A percentile compares a stretch with the other conserved stretches of the same genome.
Conservation (phyloP, 2,329 filamentous ascomycete species). For the Cryoendolithus antarcticus region DNA sequence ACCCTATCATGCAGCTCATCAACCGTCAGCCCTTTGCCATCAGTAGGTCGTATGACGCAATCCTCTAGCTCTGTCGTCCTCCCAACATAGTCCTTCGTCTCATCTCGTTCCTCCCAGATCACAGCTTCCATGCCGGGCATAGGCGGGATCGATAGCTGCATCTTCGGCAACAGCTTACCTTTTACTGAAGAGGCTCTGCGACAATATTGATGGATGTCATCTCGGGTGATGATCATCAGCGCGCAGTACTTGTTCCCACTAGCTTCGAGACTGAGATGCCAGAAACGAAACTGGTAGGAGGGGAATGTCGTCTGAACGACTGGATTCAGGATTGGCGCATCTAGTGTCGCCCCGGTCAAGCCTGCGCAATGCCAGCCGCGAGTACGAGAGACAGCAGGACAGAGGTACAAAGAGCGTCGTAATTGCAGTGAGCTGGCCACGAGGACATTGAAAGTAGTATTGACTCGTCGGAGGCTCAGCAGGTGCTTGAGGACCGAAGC, state of each 20-base stretch:
- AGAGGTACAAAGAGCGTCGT: conserved; percentile 10
- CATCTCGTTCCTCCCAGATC: conserved; percentile 13
- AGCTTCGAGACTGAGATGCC: conserved; percentile 8
- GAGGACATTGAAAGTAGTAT: conserved; percentile 9
- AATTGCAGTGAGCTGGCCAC: conserved; percentile 8
- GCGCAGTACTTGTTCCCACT: conserved; percentile 10
- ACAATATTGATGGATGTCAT: conserved; percentile 7
- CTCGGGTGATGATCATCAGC: conserved; percentile 12
- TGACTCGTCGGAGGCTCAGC: conserved; percentile 9
- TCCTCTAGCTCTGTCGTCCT: conserved; percentile 9
- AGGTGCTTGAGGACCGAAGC: conserved; percentile 6
- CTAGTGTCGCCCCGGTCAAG: too few species aligned
- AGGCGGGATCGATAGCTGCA: conserved; percentile 15
- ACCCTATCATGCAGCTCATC: conserved; percentile 11
- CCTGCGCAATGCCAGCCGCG: conserved; percentile 5
- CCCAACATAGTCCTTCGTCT: conserved; percentile 14
- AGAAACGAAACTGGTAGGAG: conserved; percentile 13
- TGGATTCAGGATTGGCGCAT: conserved; percentile 11
- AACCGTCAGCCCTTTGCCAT: conserved; percentile 11
- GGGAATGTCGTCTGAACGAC: conserved; percentile 12
- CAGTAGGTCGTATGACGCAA: conserved; percentile 8
- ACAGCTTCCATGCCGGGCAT: conserved; percentile 8
- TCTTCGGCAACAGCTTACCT: conserved; percentile 8
- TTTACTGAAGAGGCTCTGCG: conserved; percentile 3
- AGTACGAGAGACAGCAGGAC: conserved; percentile 3